These are phyloP conservation scores for Cladosporium sp. DNA, from an alignment of 2,329 filamentous ascomycete species.

Conservation along the genomic window DNA sequence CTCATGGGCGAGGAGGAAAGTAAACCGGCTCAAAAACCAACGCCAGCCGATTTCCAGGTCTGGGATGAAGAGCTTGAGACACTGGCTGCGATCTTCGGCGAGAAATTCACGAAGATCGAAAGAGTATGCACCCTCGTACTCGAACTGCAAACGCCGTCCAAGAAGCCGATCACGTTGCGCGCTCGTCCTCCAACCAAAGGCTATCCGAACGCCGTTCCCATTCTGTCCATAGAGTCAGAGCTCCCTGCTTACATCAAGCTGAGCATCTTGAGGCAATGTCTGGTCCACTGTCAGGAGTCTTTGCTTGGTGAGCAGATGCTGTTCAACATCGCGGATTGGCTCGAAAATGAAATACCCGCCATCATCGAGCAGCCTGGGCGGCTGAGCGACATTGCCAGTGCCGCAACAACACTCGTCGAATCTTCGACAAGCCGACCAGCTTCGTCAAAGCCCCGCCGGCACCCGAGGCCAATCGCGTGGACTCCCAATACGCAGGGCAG, in stretches of 20 bases:
- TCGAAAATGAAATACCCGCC: conserved; percentile 74
- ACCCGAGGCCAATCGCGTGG: conserved; percentile 58
- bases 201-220: conserved; percentile 64
- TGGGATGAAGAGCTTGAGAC: conserved; percentile 86
- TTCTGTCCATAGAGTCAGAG: conserved; percentile 61
- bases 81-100: conserved; percentile 78
- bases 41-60: conserved; percentile 29
- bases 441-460: conserved; percentile 30
- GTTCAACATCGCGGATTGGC: conserved; percentile 84
- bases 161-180: conserved; percentile 49
- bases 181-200: conserved; percentile 61
- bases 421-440: conserved; percentile 8
- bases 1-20: conserved; percentile 47
- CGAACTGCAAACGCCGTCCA: conserved; percentile 41
- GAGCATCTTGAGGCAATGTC: conserved; percentile 71
- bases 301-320: conserved; percentile 83
- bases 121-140: conserved; percentile 65
- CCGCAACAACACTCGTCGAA: conserved; percentile 56
- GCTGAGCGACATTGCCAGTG: conserved; percentile 75
- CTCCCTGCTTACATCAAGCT: conserved; percentile 91
- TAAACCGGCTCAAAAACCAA: conserved; percentile 31
- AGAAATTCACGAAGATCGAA: conserved; percentile 52
- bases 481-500: conserved; percentile 51
- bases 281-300: conserved; percentile 63
- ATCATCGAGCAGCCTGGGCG: conserved; percentile 81